Evolutionary conservation across 768 basidiomycete genomes (phyloP), one percentile per base, ranked within the genome.

Genomic region (Jaapia argillacea): DNA sequence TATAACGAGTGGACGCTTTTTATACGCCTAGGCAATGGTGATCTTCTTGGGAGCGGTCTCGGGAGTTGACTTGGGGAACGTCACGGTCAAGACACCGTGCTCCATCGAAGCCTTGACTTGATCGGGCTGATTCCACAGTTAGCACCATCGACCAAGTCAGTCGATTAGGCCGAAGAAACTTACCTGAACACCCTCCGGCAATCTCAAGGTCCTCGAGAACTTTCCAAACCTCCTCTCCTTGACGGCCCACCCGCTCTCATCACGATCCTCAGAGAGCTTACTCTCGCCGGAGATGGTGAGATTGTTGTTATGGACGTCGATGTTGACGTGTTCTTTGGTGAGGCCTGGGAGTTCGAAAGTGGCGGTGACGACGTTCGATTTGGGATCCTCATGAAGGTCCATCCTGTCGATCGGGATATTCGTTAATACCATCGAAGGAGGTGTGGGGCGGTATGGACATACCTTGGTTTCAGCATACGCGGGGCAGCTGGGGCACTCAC

Each of bases 291-390:
- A 68, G 26, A 79, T 59, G 2, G 61, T 71, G 40, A 80, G 58
- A 28, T 61, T 65, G 45, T 66, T 63, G 46, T 72, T 65, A 31
- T 67, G 64, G 16, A 75, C 54, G 41, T 75, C 67, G 40, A 77
- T 69, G 26, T 58, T 51, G 35, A 77, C 63, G 40, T 67, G 61
- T 33, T 72, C 67, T 42, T 72, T 70, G 42, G 64, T 70, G 42
- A 77, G 53, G 6, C 77, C 75, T 3, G 77, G 76, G 1, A 76
- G 57, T 50, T 78, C 79, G 44, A 79, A 74, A 4, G 67, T 67
- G 6, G 72, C 74, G 2, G 69, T 73, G 22, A 76, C 66, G 16
- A 50, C 45, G 48, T 69, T 68, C n/a, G 53, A 51, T 1, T 65
- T 61, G 13, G 60, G 48, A 41, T 68, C 61, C 51, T 75, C 72